Conservation (phyloP, 106 monocot species). For the Xerophyta viscosa region DNA sequence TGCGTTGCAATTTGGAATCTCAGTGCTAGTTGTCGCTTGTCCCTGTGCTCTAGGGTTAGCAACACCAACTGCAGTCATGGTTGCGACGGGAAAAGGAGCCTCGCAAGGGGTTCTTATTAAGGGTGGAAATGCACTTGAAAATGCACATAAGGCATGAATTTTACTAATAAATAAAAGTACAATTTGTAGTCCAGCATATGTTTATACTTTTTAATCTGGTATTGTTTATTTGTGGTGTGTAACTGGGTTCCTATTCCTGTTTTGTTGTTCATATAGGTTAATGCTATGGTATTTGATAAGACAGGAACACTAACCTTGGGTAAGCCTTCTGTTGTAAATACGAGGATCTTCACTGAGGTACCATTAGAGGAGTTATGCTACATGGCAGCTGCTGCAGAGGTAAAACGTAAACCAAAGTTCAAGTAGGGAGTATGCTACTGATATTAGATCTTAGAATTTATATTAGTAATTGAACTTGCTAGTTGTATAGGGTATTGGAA, state of each 20-base stretch:
- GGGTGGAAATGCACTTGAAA: slow-evolving; percentile 89
- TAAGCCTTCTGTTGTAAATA: slow-evolving; percentile 69
- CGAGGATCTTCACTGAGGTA: slow-evolving; percentile 70
- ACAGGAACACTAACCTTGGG: slow-evolving; percentile 86
- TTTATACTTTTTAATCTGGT: too few relatives aligned
- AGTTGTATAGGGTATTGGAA: too few relatives aligned
- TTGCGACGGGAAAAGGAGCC: slow-evolving; percentile 93
- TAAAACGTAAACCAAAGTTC: slow-evolving; percentile 2
- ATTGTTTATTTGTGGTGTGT: too few relatives aligned
- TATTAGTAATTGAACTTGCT: too few relatives aligned
- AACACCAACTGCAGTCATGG: slow-evolving; percentile 97
- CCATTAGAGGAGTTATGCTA: slow-evolving; percentile 53
- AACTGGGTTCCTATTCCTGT: background rate
- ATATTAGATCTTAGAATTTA: too few relatives aligned
- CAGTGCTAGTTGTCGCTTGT: slow-evolving; percentile 94
- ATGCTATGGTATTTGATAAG: slow-evolving; percentile 88
- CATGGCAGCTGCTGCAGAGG: slow-evolving; percentile 74
- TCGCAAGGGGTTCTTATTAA: slow-evolving; percentile 89
- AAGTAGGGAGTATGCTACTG: too few relatives aligned
- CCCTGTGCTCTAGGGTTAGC: slow-evolving; percentile 91
- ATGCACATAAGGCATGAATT: slow-evolving; percentile 91
- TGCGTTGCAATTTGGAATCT: slow-evolving; percentile 90
- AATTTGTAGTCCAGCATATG: too few relatives aligned
- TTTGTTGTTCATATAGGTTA: slow-evolving; percentile 38
- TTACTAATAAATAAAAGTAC: too few relatives aligned